A percentile compares a stretch with the other conserved stretches of the same genome.
These are phyloP conservation scores for Cercospora sp. DNA, from an alignment of 2,329 filamentous ascomycete genomes.

Conservation along the genomic window DNA sequence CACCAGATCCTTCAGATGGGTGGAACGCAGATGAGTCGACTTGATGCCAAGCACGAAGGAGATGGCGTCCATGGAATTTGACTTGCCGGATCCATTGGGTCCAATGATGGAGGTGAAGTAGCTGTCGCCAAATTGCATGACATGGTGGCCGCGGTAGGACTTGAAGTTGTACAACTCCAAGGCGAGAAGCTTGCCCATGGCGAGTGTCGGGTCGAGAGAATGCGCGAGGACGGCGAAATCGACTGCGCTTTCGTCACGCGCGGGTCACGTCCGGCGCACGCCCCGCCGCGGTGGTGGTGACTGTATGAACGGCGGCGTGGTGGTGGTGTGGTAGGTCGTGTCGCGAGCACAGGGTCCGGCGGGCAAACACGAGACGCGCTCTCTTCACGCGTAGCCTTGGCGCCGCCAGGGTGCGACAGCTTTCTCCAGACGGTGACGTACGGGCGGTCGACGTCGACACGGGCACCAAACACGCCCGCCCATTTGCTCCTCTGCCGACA, in stretches of 20 bases:
- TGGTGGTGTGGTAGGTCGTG: slow-evolving; percentile 1
- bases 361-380: slow-evolving; percentile 11
- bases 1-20: slow-evolving; percentile 89
- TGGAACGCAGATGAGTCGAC: slow-evolving; percentile 93
- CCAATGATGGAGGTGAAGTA: slow-evolving; percentile 99
- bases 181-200: slow-evolving; percentile 92
- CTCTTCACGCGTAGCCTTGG: slow-evolving; percentile 4
- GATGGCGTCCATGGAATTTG: slow-evolving; percentile 99
- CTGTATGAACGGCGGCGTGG: not conserved
- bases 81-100: slow-evolving; percentile 98
- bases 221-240: not conserved
- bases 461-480: not conserved
- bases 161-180: slow-evolving; percentile 99
- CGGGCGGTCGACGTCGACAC: not conserved
- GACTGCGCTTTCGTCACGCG: not conserved
- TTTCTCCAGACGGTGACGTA: not conserved
- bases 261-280: not conserved
- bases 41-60: slow-evolving; percentile 99
- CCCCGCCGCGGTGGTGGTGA: not conserved
- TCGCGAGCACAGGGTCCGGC: not conserved
- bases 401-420: not conserved
- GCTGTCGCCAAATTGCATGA: slow-evolving; percentile 90
- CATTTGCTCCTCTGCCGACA: not conserved
- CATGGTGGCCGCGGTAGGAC: slow-evolving; percentile 97
- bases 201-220: slow-evolving; percentile 39